phyloP scores from a whole-genome alignment of 768 basidiomycete genomes.

The Suillus alpinus region DNA sequence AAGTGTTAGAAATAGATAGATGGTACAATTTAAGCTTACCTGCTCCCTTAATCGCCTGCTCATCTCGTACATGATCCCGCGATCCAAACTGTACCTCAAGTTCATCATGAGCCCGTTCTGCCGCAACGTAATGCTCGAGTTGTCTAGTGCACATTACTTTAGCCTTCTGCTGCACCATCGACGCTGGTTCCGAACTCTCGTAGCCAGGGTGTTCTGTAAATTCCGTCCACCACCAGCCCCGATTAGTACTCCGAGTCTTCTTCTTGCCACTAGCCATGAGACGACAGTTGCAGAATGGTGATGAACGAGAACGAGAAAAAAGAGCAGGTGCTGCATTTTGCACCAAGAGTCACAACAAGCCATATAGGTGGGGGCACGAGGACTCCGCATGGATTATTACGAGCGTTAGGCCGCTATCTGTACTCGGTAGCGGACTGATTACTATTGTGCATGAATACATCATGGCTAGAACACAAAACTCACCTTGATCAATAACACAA shows the following conservation, averaged over 20 bases:
- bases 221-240: background rate
- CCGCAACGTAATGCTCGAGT: background rate
- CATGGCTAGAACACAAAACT: too few species aligned
- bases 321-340: too few species aligned
- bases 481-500: too few species aligned
- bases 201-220: background rate
- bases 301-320: too few species aligned
- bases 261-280: background rate
- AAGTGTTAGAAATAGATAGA: too few species aligned
- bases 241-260: background rate
- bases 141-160: background rate
- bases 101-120: background rate
- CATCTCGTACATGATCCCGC: background rate
- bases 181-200: background rate
- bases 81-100: background rate
- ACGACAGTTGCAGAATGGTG: too few species aligned
- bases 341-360: too few species aligned
- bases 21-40: background rate
- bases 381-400: too few species aligned
- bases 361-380: too few species aligned
- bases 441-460: too few species aligned
- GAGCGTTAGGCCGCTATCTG: too few species aligned
- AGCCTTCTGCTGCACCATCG: background rate
- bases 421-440: too few species aligned
- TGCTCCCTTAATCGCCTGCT: background rate